phyloP scores from a whole-genome alignment of 306 rosid genomes.

The Cicer arietinum region DNA sequence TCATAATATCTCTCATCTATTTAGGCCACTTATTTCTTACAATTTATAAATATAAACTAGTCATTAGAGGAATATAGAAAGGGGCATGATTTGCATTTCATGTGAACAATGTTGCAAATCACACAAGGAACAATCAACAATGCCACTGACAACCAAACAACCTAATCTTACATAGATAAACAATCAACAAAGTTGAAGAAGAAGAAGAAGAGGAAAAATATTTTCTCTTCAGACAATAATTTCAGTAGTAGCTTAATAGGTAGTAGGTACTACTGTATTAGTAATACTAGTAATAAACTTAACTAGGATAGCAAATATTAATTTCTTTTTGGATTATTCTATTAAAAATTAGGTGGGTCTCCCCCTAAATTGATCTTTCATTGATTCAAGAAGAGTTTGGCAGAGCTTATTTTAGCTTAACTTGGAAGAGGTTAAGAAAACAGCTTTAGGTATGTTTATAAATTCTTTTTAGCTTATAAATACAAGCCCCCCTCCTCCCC shows the following conservation, averaged over 20 bases:
- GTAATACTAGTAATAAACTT: neutral
- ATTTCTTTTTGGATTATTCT: neutral
- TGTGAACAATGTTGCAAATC: neutral
- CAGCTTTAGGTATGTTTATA: neutral
- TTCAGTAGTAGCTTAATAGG: neutral
- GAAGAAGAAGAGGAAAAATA: neutral
- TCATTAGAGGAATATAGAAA: neutral
- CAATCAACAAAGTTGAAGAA: constrained; percentile 26
- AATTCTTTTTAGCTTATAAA: neutral
- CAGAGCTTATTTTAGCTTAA: neutral
- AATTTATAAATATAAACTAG: neutral
- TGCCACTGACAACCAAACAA: neutral
- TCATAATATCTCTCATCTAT: neutral
- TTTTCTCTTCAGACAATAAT: neutral
- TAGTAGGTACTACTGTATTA: neutral
- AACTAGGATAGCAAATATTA: neutral
- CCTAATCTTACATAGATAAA: constrained; percentile 36
- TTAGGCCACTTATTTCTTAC: neutral
- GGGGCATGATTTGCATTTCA: neutral
- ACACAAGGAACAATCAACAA: neutral
- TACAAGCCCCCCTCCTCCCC: neutral
- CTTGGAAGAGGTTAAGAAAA: neutral
- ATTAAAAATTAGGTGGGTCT: neutral
- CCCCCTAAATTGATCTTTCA: neutral
- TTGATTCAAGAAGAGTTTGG: constrained; percentile 9